Percentiles rank a stretch among this genome's conserved stretches.
These are phyloP conservation scores for Ochetophila trinervis DNA, from an alignment of 306 rosid genomes.

Conservation along the genomic window DNA sequence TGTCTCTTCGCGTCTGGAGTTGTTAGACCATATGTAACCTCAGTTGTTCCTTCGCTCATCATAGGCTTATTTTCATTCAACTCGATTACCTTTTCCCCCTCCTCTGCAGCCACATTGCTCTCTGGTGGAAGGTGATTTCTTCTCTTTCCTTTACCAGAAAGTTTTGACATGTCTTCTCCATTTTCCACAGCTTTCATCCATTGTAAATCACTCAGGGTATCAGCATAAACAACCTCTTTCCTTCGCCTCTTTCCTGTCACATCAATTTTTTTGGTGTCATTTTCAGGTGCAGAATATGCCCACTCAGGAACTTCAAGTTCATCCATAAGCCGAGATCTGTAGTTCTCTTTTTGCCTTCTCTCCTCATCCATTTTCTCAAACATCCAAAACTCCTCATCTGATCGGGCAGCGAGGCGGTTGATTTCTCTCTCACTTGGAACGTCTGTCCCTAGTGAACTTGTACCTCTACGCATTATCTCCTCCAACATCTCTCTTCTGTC, in stretches of 20 bases:
- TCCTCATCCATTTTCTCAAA: slow-evolving; percentile 99
- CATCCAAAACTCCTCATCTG: slow-evolving; percentile 93
- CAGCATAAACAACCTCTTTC: slow-evolving; percentile 84
- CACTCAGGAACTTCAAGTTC: slow-evolving; percentile 97
- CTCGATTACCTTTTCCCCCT: slow-evolving; percentile 47
- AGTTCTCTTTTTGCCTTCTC: slow-evolving; percentile 91
- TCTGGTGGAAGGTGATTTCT: slow-evolving; percentile 47
- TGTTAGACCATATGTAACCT: slow-evolving; percentile 41
- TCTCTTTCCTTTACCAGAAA: slow-evolving; percentile 53
- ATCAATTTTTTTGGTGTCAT: slow-evolving; percentile 38
- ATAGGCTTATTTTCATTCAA: slow-evolving; percentile 35
- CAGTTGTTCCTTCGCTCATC: slow-evolving; percentile 54
- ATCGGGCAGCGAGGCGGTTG: slow-evolving; percentile 96
- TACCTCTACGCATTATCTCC: slow-evolving; percentile 97
- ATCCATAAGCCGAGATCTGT: slow-evolving; percentile 90
- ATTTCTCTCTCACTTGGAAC: slow-evolving; percentile 99
- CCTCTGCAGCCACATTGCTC: slow-evolving; percentile 38
- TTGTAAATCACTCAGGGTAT: slow-evolving; percentile 78
- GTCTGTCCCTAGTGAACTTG: slow-evolving; percentile 92
- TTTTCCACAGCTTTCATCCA: slow-evolving; percentile 96
- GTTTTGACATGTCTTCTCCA: slow-evolving; percentile 65
- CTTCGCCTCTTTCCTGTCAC: slow-evolving; percentile 78
- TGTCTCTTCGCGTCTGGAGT: slow-evolving; percentile 54
- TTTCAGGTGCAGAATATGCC: slow-evolving; percentile 70
- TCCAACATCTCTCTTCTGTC: slow-evolving; percentile 97